Evolutionary conservation across 352 stramenopile genomes (phyloP), one percentile per base, ranked within the genome.

Genomic region (Phytophthora pini): DNA sequence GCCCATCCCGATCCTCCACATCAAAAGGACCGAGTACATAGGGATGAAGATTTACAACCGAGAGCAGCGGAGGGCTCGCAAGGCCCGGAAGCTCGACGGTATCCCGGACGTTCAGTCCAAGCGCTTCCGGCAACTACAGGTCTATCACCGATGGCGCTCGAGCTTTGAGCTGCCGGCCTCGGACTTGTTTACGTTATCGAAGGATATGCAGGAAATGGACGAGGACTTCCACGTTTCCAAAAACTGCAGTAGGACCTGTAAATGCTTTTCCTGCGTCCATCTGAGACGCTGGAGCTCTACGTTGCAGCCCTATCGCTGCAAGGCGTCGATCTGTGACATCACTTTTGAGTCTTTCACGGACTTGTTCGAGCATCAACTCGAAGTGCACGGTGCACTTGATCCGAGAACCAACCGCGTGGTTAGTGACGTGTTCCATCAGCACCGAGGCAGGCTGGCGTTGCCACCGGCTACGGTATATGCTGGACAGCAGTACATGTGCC

Each of bases 401-500:
- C 63, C 79, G 12, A 59, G 59, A 57, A 41, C 52, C 12, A 49
- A 70, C 11, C 87, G 80, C 36, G 44, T 84, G n/a, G 61, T 73
- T 32, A 57, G 68, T 31, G 74, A 85, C 17, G 45, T 80, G 20
- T 80, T 72, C 27, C 61, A 68, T 11, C 72, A 85, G 41, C 54
- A 81, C 11, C 67, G 62, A 32, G 75, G 64, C 5, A 66, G 12
- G 4, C 9, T 61, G 10, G 59, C 76, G 1, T 71, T 61, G 10
- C 80, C 84, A 7, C 82, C 84, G 0, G 51, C 70, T 48, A 92
- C 80, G 2, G 82, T 93, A 10, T 93, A 85, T 55, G 66, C 77
- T 1, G 74, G 61, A 13, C 56, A 77, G 55, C 84, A 93, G 36
- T 75, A 67, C 50, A 41, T 82, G 45, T 10, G 48, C 13, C 73